Evolutionary conservation across 2,329 filamentous ascomycete species (phyloP), one percentile per base, ranked within the genome.

Genomic region (Neocucurbitaria cava): DNA sequence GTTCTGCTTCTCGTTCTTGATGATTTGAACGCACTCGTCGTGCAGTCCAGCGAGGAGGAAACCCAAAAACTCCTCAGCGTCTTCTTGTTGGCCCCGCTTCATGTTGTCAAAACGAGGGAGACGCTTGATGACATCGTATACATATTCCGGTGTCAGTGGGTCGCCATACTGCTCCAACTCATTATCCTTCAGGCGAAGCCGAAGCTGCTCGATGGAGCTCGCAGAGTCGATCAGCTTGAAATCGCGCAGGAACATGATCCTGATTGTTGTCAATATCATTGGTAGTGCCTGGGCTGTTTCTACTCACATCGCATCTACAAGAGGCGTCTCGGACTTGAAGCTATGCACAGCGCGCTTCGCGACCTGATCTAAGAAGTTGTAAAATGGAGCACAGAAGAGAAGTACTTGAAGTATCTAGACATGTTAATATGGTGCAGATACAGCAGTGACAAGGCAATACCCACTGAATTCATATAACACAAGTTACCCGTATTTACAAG

Each of bases 391-490:
- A 77, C 93, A 98, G 74, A 93, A 98, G 64, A 97, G 85, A 69
- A 99, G 85, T 72, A 96, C 90, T 89, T 99, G 95, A 62, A 99
- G 84, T 75, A 98, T 89, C 92, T 96, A 62, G 4, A n/a, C 7
- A 7, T 26, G 64, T 84, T 70, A 83, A 49, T 18, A 24, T 23
- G 17, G 10, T 10, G 26, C 6, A 50, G 30, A 6, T 10, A 21
- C 11, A 15, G n/a, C 11, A 35, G 31, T 9, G 11, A 8, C 8
- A 31, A 23, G 13, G 7, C 0, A 28, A 17, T 6, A 80, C 91
- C 79, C 83, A 96, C 94, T 60, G 95, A 97, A 81, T 98, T 99
- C 95, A 99, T 98, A 79, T 99, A 99, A 78, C 95, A 99, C 91
- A 98, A 96, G 73, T 99, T 98, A 45, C 95, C 95, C 36, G 94